A percentile compares a stretch with the other conserved stretches of the same genome.
Evolutionary conservation across 805 yeast species (phyloP).

Genomic region (Candida insectorum): DNA sequence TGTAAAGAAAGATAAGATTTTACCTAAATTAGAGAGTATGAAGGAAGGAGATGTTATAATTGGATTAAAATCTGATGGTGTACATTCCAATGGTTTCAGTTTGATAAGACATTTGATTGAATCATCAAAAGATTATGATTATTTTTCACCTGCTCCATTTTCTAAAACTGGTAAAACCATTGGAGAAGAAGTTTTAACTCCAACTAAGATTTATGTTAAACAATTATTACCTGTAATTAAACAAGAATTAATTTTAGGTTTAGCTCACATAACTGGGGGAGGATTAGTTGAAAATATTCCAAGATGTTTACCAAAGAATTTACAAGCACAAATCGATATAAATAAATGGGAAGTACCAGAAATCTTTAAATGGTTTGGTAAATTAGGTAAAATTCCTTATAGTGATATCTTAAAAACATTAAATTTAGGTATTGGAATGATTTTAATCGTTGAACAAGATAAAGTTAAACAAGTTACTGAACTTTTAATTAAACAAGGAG

Average conservation of each 20-base stretch:
- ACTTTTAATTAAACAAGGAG: slow-evolving; percentile 62
- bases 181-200: slow-evolving; percentile 83
- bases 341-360: slow-evolving; percentile 79
- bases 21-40: slow-evolving; percentile 73
- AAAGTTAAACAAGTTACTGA: slow-evolving; percentile 57
- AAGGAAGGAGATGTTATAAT: slow-evolving; percentile 73
- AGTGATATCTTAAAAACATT: slow-evolving; percentile 85
- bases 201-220: slow-evolving; percentile 93
- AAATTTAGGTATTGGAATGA: slow-evolving; percentile 97
- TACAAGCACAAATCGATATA: slow-evolving; percentile 81
- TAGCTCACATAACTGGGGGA: slow-evolving; percentile 98
- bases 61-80: slow-evolving; percentile 88
- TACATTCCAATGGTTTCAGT: slow-evolving; percentile 96
- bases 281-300: slow-evolving; percentile 96
- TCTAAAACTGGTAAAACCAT: slow-evolving; percentile 56
- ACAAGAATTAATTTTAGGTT: slow-evolving; percentile 69
- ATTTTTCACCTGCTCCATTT: slow-evolving; percentile 86
- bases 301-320: slow-evolving; percentile 78
- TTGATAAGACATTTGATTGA: slow-evolving; percentile 90
- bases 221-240: slow-evolving; percentile 75
- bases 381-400: slow-evolving; percentile 84
- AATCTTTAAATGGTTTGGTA: slow-evolving; percentile 92
- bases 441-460: slow-evolving; percentile 69
- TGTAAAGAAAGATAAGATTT: slow-evolving; percentile 65
- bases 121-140: slow-evolving; percentile 65